phyloP scores from a whole-genome alignment of 2,329 filamentous ascomycete species.

The Cladosporium cucumerinum region DNA sequence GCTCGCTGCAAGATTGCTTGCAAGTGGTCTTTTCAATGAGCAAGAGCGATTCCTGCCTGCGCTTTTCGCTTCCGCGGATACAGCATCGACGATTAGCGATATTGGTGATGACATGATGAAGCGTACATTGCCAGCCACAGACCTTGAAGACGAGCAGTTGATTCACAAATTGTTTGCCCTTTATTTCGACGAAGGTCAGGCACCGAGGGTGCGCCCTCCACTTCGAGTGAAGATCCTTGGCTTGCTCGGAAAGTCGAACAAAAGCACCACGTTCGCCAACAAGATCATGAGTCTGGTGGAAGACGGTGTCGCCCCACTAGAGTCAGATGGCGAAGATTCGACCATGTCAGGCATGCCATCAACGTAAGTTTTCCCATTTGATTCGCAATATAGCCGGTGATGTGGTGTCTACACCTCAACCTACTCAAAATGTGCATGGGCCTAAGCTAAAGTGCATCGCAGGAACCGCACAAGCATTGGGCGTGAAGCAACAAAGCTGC shows the following conservation, averaged over 20 bases:
- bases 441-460: background rate
- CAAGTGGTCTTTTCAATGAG: constrained; percentile 82
- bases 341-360: constrained; percentile 30
- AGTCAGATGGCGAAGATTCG: constrained; percentile 30
- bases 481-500: constrained; percentile 73
- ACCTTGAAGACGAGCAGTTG: constrained; percentile 65
- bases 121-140: constrained; percentile 62
- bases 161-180: constrained; percentile 67
- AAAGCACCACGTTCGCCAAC: constrained; percentile 66
- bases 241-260: constrained; percentile 71
- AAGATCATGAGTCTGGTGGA: constrained; percentile 68
- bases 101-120: constrained; percentile 89
- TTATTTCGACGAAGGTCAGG: constrained; percentile 58
- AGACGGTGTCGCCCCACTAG: constrained; percentile 55
- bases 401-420: background rate
- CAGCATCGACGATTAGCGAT: constrained; percentile 76
- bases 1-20: constrained; percentile 66
- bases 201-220: constrained; percentile 56
- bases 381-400: too few relatives aligned
- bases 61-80: constrained; percentile 76
- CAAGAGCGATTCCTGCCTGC: constrained; percentile 79
- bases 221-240: constrained; percentile 74
- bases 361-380: constrained; percentile 12
- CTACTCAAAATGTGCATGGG: background rate
- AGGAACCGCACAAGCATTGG: constrained; percentile 49